A percentile compares a stretch with the other conserved stretches of the same genome.
These are phyloP conservation scores for Globisporangium uncinulatum DNA, from an alignment of 352 stramenopile species.

Conservation along the genomic window DNA sequence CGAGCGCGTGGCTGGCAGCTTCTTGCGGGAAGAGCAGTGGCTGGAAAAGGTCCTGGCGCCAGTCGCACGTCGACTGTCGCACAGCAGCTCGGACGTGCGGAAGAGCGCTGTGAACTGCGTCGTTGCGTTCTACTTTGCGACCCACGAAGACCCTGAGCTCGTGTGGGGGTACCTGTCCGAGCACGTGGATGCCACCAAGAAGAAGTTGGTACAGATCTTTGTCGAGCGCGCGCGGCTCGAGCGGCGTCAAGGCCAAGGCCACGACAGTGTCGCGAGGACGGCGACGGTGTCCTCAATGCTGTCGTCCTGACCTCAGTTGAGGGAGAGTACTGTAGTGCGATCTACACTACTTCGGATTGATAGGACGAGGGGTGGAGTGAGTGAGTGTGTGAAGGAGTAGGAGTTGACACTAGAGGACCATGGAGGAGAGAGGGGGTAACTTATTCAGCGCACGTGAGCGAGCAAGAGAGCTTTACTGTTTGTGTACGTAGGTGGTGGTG, in stretches of 20 bases:
- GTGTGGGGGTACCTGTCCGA: constrained; percentile 37
- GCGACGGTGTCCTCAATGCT: too few species aligned
- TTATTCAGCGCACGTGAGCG: constrained; percentile 6
- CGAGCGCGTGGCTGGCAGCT: constrained; percentile 16
- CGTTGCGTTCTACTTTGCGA: constrained; percentile 60
- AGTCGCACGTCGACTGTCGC: constrained; percentile 31
- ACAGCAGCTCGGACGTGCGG: constrained; percentile 57
- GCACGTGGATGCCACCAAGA: constrained; percentile 45
- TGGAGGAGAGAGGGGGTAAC: constrained; percentile 2
- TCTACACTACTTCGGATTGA: neutral
- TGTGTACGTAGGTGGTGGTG: neutral
- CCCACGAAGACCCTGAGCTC: constrained; percentile 32
- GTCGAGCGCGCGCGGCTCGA: constrained; percentile 58
- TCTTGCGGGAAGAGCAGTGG: constrained; percentile 29
- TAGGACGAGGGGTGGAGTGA: neutral
- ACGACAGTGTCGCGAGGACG: neutral
- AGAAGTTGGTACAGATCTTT: constrained; percentile 68
- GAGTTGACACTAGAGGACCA: neutral
- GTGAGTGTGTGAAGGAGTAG: neutral
- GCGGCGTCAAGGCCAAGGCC: constrained; percentile 7
- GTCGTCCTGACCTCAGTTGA: constrained; percentile 3
- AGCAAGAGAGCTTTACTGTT: neutral
- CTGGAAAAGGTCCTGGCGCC: constrained; percentile 23
- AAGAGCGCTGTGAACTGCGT: constrained; percentile 64
- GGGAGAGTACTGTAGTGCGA: too few species aligned